These are phyloP conservation scores for Aspergillus quadrilineatus DNA, from an alignment of 2,329 filamentous ascomycete genomes.

Conservation along the genomic window DNA sequence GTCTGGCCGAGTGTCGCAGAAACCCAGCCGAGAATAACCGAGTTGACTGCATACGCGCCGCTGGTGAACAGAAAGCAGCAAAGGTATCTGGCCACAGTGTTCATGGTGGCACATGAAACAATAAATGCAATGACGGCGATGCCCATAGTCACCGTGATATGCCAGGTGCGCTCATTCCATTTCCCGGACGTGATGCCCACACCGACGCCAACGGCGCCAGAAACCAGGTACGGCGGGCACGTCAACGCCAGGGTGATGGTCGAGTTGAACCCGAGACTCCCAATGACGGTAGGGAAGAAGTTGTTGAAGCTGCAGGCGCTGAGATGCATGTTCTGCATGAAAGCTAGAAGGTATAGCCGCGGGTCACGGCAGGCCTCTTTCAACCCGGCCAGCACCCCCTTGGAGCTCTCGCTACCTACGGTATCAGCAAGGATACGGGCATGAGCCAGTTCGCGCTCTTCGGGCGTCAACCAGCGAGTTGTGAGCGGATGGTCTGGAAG, in stretches of 20 bases:
- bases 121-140: conserved; percentile 24
- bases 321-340: conserved; percentile 49
- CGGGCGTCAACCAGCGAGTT: no score
- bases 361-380: conserved; percentile 27
- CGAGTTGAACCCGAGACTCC: conserved; percentile 33
- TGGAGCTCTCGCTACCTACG: neutral
- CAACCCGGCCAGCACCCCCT: neutral
- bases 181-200: neutral
- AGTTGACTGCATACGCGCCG: conserved; percentile 30
- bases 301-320: no score
- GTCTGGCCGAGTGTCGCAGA: conserved; percentile 39
- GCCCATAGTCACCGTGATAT: conserved; percentile 18
- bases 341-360: conserved; percentile 43
- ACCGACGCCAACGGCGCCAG: neutral
- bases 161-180: conserved; percentile 24
- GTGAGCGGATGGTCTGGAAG: no score
- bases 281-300: no score
- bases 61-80: conserved; percentile 27
- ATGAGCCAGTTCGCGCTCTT: neutral
- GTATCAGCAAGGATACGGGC: neutral
- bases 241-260: conserved; percentile 52
- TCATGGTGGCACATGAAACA: conserved; percentile 19
- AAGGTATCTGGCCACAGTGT: conserved; percentile 23
- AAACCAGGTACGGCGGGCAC: conserved; percentile 20
- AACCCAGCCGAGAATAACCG: conserved; percentile 41